These are phyloP conservation scores for Medakamo hakoo DNA, from an alignment of 139 green algal species.

Conservation along the genomic window DNA sequence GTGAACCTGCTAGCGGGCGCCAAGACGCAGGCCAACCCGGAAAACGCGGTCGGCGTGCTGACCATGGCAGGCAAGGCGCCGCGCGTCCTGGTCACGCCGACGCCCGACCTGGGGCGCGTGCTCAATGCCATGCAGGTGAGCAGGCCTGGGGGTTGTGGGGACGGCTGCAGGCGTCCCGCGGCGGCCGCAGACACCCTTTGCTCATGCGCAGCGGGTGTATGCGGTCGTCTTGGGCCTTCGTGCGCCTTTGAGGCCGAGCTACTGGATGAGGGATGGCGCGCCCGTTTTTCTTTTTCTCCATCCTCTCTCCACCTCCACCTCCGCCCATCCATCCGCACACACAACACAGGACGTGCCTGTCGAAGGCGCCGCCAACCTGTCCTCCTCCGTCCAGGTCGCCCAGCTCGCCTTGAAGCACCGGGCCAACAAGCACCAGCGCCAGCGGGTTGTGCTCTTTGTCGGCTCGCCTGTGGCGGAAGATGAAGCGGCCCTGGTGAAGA, in stretches of 20 bases:
- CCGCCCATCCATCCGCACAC: too few species aligned
- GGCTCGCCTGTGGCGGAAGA: conserved; percentile 78
- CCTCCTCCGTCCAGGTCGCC: conserved; percentile 79
- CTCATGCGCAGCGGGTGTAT: too few species aligned
- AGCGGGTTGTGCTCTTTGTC: conserved; percentile 92
- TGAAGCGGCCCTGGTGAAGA: conserved; percentile 78
- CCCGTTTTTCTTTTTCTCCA: too few species aligned
- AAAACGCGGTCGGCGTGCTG: conserved; percentile 95
- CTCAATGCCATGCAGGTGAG: conserved; percentile 82
- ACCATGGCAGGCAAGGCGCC: conserved; percentile 84
- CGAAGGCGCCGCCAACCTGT: conserved; percentile 66
- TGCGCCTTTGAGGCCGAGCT: too few species aligned
- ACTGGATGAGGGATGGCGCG: too few species aligned
- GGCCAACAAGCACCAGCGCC: conserved; percentile 98
- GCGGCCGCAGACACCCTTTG: too few species aligned
- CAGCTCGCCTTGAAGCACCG: conserved; percentile 96
- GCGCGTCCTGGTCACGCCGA: conserved; percentile 89
- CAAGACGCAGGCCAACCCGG: conserved; percentile 92
- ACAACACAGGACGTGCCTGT: conserved; percentile 66
- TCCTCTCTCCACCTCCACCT: too few species aligned
- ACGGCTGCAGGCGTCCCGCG: not conserved
- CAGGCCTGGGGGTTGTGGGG: conserved; percentile 1
- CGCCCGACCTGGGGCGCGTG: conserved; percentile 89
- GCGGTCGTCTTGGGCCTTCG: too few species aligned
- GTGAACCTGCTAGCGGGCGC: conserved; percentile 92